A percentile compares a stretch with the other conserved stretches of the same genome.
These are phyloP conservation scores for Lippia alba DNA, from an alignment of 305 asterid genomes.

Conservation along the genomic window DNA sequence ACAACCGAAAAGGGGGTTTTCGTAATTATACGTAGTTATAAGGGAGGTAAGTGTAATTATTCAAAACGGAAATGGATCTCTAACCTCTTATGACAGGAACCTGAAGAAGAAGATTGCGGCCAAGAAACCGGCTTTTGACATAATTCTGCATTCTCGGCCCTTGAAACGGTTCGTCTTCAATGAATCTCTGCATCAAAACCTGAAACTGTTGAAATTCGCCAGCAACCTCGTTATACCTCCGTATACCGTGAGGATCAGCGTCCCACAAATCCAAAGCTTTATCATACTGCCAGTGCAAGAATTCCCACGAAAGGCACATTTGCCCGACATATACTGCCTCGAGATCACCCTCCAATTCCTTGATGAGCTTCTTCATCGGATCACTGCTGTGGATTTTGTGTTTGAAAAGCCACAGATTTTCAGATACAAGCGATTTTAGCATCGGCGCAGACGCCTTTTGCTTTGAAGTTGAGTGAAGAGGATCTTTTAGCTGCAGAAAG, in stretches of 20 bases:
- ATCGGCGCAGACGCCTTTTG: conserved; percentile 59
- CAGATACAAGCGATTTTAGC: conserved; percentile 65
- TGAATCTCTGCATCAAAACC: conserved; percentile 82
- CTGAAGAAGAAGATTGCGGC: conserved; percentile 87
- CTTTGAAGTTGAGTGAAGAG: conserved; percentile 58
- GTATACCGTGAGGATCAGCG: conserved; percentile 66
- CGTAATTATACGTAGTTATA: neutral
- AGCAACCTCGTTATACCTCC: conserved; percentile 74
- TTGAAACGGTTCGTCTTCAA: conserved; percentile 85
- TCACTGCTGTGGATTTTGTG: conserved; percentile 66
- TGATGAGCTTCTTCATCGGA: conserved; percentile 74
- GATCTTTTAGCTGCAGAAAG: conserved; percentile 86
- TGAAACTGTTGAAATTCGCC: conserved; percentile 95
- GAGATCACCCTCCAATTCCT: conserved; percentile 81
- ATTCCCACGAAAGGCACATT: conserved; percentile 96
- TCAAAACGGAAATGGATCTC: neutral
- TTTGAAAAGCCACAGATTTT: conserved; percentile 61
- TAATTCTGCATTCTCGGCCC: conserved; percentile 78
- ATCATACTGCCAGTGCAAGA: conserved; percentile 85
- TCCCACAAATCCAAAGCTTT: conserved; percentile 86
- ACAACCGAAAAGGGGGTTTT: neutral
- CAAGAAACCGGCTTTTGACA: conserved; percentile 71
- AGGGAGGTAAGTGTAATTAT: neutral
- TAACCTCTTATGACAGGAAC: conserved; percentile 88
- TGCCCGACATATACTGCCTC: conserved; percentile 93